phyloP scores from a whole-genome alignment of 2,329 filamentous ascomycete species.

The Trichoderma sp. region DNA sequence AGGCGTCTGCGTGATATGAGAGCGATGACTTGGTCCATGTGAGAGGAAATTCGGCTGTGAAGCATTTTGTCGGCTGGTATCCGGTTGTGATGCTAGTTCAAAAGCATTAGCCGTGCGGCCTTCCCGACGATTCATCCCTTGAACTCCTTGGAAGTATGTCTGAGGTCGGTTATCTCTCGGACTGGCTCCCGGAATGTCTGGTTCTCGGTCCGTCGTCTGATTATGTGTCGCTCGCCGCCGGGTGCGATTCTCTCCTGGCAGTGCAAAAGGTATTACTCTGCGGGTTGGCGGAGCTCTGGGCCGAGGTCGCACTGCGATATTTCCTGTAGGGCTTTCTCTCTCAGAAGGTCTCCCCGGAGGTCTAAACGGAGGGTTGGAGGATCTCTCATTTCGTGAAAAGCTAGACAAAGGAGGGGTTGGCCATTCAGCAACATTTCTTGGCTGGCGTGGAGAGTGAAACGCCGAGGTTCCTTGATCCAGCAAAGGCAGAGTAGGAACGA shows the following conservation, averaged over 20 bases:
- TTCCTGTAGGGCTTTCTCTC: not conserved
- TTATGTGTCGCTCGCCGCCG: not conserved
- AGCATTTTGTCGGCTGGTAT: not conserved
- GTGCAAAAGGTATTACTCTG: not conserved
- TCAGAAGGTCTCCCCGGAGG: not conserved
- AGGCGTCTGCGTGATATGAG: constrained; percentile 15
- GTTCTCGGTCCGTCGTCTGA: not conserved
- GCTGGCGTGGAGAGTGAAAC: not conserved
- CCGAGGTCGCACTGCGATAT: not conserved
- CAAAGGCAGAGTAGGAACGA: not conserved
- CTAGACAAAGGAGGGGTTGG: constrained; percentile 35
- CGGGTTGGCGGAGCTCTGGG: not conserved
- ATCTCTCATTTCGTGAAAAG: constrained; percentile 23
- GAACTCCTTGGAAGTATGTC: not conserved
- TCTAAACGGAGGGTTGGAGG: not conserved
- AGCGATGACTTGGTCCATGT: not conserved
- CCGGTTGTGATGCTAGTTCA: not conserved
- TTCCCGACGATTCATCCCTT: not conserved
- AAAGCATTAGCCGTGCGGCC: not conserved
- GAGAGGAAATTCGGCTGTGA: not conserved
- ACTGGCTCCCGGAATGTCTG: not conserved
- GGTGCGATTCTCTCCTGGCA: not conserved
- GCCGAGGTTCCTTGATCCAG: not conserved
- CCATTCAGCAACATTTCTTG: constrained; percentile 16
- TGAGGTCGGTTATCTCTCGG: not conserved